Evolutionary conservation across 2,329 filamentous ascomycete species (phyloP).

Genomic region (Arachnomyces sp.): DNA sequence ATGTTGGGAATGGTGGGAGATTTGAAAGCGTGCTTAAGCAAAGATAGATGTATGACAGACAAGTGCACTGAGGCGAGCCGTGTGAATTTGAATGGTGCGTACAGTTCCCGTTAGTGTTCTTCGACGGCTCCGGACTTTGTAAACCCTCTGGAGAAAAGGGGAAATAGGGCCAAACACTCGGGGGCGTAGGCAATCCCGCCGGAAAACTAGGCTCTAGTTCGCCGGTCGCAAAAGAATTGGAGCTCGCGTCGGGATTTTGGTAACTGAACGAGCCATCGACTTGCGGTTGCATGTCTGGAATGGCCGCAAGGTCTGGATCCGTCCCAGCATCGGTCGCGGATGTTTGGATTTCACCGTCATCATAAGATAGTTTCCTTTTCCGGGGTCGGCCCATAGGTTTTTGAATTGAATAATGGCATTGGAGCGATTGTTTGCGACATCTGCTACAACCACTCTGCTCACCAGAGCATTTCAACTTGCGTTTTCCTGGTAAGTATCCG

Average conservation of each 20-base stretch:
- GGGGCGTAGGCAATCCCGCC: too few species aligned
- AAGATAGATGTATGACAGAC: constrained; percentile 37
- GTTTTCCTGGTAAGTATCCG: constrained; percentile 30
- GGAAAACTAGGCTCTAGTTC: too few species aligned
- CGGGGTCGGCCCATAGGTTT: constrained; percentile 43
- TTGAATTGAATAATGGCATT: constrained; percentile 40
- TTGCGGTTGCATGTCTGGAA: constrained; percentile 1
- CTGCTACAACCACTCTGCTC: constrained; percentile 36
- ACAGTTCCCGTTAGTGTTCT: not conserved
- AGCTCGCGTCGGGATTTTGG: too few species aligned
- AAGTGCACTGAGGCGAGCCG: constrained; percentile 25
- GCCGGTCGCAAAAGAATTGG: too few species aligned
- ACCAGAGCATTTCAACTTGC: constrained; percentile 43
- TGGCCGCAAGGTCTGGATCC: constrained; percentile 7
- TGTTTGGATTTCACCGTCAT: constrained; percentile 17
- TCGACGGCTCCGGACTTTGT: not conserved
- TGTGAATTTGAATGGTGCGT: constrained; percentile 10
- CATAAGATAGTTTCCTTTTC: constrained; percentile 30
- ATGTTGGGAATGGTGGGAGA: constrained; percentile 36
- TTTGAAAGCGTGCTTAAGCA: constrained; percentile 36
- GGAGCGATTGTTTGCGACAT: constrained; percentile 35
- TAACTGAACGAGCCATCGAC: too few species aligned
- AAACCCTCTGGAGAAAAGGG: too few species aligned
- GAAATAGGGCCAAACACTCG: too few species aligned
- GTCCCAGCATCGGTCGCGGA: constrained; percentile 8